These are phyloP conservation scores for Drechslerella dactyloides DNA, from an alignment of 2,329 filamentous ascomycete genomes.

Conservation along the genomic window DNA sequence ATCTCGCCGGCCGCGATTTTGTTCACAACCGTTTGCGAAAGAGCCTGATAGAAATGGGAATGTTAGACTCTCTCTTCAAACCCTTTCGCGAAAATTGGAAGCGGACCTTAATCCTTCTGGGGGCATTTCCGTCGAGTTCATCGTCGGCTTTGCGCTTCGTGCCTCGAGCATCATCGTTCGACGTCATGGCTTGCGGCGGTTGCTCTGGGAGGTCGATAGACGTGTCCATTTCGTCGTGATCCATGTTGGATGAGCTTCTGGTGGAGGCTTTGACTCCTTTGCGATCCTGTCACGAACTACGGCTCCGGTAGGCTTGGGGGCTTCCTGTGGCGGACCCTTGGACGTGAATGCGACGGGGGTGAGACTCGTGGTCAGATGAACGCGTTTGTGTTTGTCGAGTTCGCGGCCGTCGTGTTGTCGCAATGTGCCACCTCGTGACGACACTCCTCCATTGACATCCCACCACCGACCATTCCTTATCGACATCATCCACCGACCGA, in stretches of 20 bases:
- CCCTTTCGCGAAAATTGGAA: background rate
- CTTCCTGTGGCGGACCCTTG: background rate
- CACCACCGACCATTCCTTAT: conserved; percentile 9
- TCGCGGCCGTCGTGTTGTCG: conserved; percentile 21
- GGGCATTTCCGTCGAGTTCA: conserved; percentile 32
- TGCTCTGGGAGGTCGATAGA: conserved; percentile 19
- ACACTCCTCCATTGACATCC: background rate
- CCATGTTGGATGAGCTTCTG: conserved; percentile 23
- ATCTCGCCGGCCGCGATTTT: conserved; percentile 99
- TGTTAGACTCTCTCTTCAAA: background rate
- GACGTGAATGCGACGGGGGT: conserved; percentile 25
- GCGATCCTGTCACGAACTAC: conserved; percentile 23
- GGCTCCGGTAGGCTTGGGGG: conserved; percentile 17
- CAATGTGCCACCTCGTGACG: conserved; percentile 17
- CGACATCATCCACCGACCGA: background rate
- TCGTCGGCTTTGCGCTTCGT: conserved; percentile 45
- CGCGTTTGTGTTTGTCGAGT: conserved; percentile 30
- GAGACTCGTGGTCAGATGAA: conserved; percentile 47
- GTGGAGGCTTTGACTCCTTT: background rate
- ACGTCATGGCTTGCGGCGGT: conserved; percentile 15
- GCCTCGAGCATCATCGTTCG: conserved; percentile 33
- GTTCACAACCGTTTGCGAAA: conserved; percentile 93
- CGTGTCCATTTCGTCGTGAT: conserved; percentile 42
- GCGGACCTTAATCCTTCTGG: conserved; percentile 47
- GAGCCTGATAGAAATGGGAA: conserved; percentile 65